Evolutionary conservation across 495 filamentous ascomycete genomes (phyloP).

Genomic region (Glarea lozoyensis): DNA sequence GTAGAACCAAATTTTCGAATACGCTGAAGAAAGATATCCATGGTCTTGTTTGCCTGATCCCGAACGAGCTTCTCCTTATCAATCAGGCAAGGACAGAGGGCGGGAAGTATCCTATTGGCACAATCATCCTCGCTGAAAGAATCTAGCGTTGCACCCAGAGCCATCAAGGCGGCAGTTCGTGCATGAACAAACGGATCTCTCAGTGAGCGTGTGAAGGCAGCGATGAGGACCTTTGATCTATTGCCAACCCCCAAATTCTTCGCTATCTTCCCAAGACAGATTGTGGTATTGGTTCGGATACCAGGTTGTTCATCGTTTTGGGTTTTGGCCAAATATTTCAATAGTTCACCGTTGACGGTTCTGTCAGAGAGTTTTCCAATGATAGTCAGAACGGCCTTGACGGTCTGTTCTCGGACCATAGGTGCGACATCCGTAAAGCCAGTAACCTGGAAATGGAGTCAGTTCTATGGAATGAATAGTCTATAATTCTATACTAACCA

Average conservation of each 20-base stretch:
- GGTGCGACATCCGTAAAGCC: conserved; percentile 90
- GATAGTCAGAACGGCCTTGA: conserved; percentile 82
- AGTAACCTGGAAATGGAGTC: conserved; percentile 44
- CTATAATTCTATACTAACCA: conserved; percentile 50
- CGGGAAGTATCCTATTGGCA: conserved; percentile 71
- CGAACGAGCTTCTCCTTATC: conserved; percentile 91
- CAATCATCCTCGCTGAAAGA: conserved; percentile 87
- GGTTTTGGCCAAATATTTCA: conserved; percentile 88
- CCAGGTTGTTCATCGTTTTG: conserved; percentile 97
- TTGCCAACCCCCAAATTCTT: conserved; percentile 73
- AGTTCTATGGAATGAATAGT: conserved; percentile 9
- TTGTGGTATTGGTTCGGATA: conserved; percentile 95
- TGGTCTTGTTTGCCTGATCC: conserved; percentile 82
- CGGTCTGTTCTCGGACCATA: conserved; percentile 86
- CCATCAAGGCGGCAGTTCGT: conserved; percentile 78
- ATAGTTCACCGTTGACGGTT: conserved; percentile 83
- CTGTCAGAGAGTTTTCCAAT: conserved; percentile 86
- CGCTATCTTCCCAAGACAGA: conserved; percentile 92
- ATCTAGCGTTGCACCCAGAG: conserved; percentile 75
- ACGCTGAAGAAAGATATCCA: conserved; percentile 81
- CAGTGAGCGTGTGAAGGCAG: conserved; percentile 81
- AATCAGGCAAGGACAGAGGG: conserved; percentile 65
- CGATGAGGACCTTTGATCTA: conserved; percentile 81
- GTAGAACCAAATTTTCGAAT: conserved; percentile 65
- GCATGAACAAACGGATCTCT: conserved; percentile 93